Conservation (phyloP, 106 monocot species). For the Dendrobium catenatum region DNA sequence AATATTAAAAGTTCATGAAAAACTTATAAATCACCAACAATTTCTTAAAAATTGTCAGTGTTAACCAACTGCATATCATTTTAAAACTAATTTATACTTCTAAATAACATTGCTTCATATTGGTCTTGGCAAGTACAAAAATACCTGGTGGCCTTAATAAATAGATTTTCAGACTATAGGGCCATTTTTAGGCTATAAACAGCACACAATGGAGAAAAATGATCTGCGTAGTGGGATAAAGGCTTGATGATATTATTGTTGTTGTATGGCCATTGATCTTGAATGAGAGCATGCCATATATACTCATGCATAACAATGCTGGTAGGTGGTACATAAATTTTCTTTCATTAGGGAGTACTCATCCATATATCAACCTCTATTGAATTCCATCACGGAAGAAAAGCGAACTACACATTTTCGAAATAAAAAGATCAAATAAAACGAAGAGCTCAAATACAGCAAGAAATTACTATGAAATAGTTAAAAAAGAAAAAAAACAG, state of each 20-base stretch:
- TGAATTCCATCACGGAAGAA: background rate
- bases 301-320: background rate
- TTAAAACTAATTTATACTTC: background rate
- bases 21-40: background rate
- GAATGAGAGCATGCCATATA: too few relatives aligned
- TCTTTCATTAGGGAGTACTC: background rate
- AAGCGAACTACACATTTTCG: background rate
- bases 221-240: too few relatives aligned
- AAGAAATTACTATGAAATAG: background rate
- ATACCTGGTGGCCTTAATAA: background rate
- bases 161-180: too few relatives aligned
- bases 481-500: too few relatives aligned
- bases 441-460: background rate
- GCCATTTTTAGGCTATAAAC: too few relatives aligned
- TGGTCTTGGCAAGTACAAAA: background rate
- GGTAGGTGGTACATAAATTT: background rate
- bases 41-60: background rate
- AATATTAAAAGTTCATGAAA: background rate
- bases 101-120: background rate
- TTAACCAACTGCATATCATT: background rate
- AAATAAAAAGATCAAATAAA: background rate
- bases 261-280: too few relatives aligned
- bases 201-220: too few relatives aligned
- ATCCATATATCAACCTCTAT: background rate
- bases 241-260: too few relatives aligned